phyloP scores from a whole-genome alignment of 1,139 yeast species.

The Schwanniomyces etchellsii region DNA sequence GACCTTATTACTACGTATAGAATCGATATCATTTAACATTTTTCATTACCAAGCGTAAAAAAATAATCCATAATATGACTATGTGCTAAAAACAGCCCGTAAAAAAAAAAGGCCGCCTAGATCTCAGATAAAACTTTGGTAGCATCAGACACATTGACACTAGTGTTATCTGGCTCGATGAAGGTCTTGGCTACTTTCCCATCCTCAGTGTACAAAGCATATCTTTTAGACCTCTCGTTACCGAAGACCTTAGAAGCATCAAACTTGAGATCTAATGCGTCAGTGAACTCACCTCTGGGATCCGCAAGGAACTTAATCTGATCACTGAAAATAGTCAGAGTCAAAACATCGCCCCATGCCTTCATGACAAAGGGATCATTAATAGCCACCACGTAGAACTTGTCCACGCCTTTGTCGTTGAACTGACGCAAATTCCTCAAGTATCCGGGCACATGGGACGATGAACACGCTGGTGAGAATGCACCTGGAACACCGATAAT shows the following conservation, averaged over 20 bases:
- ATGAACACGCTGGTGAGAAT: conserved; percentile 80
- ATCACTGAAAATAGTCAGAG: conserved; percentile 22
- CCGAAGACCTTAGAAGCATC: conserved; percentile 75
- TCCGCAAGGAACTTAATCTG: conserved; percentile 66
- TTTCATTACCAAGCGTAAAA: too few relatives aligned
- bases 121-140: conserved; percentile 36
- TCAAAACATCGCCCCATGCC: conserved; percentile 62
- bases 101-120: too few relatives aligned
- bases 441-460: conserved; percentile 76
- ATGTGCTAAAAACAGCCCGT: too few relatives aligned
- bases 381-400: conserved; percentile 65
- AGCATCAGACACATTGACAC: conserved; percentile 50
- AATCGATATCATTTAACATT: too few relatives aligned
- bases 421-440: conserved; percentile 46
- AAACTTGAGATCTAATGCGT: conserved; percentile 57
- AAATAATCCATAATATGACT: too few relatives aligned
- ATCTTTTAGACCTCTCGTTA: conserved; percentile 67
- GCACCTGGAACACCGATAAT: conserved; percentile 90
- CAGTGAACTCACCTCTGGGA: conserved; percentile 65
- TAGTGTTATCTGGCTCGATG: conserved; percentile 77
- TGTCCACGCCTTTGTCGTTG: conserved; percentile 57
- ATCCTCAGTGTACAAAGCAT: conserved; percentile 68
- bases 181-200: conserved; percentile 63
- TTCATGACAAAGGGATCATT: conserved; percentile 83
- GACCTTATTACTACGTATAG: too few relatives aligned